These are phyloP conservation scores for Kwoniella heveanensis DNA, from an alignment of 768 basidiomycete genomes.

Conservation along the genomic window DNA sequence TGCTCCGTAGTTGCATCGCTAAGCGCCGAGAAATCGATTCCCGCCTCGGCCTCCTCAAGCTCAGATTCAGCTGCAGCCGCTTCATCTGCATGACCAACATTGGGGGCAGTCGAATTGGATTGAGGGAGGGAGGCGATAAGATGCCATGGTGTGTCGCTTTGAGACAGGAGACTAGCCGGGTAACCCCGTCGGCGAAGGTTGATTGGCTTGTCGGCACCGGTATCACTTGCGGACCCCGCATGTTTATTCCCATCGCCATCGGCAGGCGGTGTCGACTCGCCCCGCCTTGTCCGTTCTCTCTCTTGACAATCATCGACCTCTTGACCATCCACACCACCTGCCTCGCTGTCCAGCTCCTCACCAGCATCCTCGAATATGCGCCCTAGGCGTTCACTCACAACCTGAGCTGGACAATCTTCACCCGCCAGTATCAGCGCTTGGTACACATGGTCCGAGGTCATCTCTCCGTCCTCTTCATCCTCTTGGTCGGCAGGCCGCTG, in stretches of 20 bases:
- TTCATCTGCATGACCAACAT: not conserved
- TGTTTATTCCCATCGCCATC: no score
- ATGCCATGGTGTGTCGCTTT: conserved; percentile 4
- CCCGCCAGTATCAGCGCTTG: conserved; percentile 6
- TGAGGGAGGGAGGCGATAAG: not conserved
- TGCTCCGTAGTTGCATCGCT: conserved; percentile 15
- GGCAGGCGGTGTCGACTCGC: not conserved
- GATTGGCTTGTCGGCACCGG: not conserved
- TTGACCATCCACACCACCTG: not conserved
- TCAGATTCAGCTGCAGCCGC: not conserved
- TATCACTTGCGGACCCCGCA: not conserved
- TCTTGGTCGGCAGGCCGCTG: conserved; percentile 3
- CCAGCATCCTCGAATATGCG: conserved; percentile 11
- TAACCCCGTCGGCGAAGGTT: not conserved
- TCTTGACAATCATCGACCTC: not conserved
- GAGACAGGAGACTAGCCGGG: not conserved
- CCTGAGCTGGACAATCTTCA: not conserved
- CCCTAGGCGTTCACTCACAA: conserved; percentile 3
- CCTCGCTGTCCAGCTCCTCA: not conserved
- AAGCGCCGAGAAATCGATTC: not conserved
- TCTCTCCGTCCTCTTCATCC: not conserved
- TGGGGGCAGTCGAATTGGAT: not conserved
- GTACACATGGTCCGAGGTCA: conserved; percentile 10
- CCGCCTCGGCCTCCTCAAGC: conserved; percentile 2
- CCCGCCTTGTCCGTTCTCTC: not conserved